Conservation (phyloP, 805 yeast genomes). For the Candida tallmaniae region DNA sequence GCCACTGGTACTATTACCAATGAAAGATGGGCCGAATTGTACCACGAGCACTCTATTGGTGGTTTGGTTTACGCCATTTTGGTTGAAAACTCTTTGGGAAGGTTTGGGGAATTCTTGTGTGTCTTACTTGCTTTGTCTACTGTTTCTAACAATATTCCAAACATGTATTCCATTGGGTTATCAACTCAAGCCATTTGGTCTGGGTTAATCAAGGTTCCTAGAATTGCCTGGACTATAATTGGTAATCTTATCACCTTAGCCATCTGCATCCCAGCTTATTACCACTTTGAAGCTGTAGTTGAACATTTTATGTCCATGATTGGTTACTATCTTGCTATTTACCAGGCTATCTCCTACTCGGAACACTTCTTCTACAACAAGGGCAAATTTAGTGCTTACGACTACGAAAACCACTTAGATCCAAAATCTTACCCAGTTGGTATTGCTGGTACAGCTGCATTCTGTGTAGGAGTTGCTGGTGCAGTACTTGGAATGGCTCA, state of each 20-base stretch:
- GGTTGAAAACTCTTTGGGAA: slow-evolving; percentile 23
- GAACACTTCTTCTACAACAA: slow-evolving; percentile 25
- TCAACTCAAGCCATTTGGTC: slow-evolving; percentile 30
- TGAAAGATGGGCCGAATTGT: slow-evolving; percentile 18
- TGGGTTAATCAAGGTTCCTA: slow-evolving; percentile 24
- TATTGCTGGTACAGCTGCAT: slow-evolving; percentile 25
- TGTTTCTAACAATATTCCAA: slow-evolving; percentile 30
- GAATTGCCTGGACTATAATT: slow-evolving; percentile 30
- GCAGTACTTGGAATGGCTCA: slow-evolving; percentile 30
- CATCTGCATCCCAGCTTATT: slow-evolving; percentile 32
- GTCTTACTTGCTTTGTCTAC: slow-evolving; percentile 28
- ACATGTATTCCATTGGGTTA: slow-evolving; percentile 27
- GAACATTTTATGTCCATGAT: slow-evolving; percentile 28
- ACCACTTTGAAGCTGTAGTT: slow-evolving; percentile 26
- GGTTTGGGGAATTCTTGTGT: slow-evolving; percentile 28
- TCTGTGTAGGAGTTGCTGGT: slow-evolving; percentile 27
- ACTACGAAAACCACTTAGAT: slow-evolving; percentile 21
- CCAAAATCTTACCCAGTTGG: slow-evolving; percentile 24
- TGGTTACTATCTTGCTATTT: slow-evolving; percentile 29
- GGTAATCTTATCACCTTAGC: slow-evolving; percentile 30
- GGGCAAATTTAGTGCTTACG: slow-evolving; percentile 22
- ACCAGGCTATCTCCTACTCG: slow-evolving; percentile 25
- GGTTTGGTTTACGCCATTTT: slow-evolving; percentile 28
- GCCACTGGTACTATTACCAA: slow-evolving; percentile 20
- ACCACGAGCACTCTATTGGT: slow-evolving; percentile 21